Conservation (phyloP, 1,284 basidiomycete species). For the Ustilago cynodontis region DNA sequence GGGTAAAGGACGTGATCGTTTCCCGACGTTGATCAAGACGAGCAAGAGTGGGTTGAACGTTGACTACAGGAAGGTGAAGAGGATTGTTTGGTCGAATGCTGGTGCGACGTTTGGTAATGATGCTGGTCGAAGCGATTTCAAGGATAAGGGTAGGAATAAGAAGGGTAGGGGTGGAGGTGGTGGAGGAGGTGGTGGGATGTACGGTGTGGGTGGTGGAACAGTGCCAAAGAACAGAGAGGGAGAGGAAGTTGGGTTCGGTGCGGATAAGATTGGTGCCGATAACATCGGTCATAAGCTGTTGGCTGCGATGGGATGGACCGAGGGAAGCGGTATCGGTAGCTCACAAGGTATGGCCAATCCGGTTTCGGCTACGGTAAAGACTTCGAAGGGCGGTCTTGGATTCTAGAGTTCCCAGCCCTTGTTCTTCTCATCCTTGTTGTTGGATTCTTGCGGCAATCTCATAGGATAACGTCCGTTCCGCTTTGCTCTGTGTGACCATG, state of each 20-base stretch:
- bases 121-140: constrained; percentile 37
- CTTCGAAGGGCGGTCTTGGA: constrained; percentile 62
- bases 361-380: constrained; percentile 66
- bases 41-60: constrained; percentile 43
- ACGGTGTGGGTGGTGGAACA: constrained; percentile 42
- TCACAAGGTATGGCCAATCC: constrained; percentile 64
- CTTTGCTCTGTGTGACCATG: not conserved
- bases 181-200: constrained; percentile 21
- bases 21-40: constrained; percentile 67
- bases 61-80: constrained; percentile 50
- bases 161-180: constrained; percentile 29
- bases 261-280: constrained; percentile 65
- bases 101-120: constrained; percentile 55
- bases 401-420: constrained; percentile 23
- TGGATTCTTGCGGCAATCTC: not conserved
- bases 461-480: not conserved
- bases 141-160: constrained; percentile 29
- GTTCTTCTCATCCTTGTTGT: no score
- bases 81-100: constrained; percentile 49
- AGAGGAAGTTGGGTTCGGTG: constrained; percentile 64
- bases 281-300: constrained; percentile 68
- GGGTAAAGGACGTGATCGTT: constrained; percentile 59
- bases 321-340: constrained; percentile 63
- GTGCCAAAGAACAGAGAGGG: constrained; percentile 64
- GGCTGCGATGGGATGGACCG: constrained; percentile 67